Base-by-base conservation (phyloP, 202 grass and related monocot species). In the Musa balbisiana region DNA sequence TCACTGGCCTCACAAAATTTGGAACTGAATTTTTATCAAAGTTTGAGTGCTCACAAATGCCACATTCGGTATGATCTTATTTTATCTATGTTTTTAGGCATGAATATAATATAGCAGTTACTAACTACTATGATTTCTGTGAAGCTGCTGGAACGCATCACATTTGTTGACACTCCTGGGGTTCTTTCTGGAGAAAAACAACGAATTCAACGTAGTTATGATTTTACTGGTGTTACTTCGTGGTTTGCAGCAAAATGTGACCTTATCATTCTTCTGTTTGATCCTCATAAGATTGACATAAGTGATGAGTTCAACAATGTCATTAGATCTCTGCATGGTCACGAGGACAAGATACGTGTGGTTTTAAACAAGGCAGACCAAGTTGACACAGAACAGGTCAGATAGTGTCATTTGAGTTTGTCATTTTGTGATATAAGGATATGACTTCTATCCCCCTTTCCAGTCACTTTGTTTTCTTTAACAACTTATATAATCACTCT, bases 41-140 rank as follows among this genome's bases (percentile, higher is more conserved):
- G 76, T 97, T 97, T 16, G 90, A 97, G 84, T 97, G 93, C 83
- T 97, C 93, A 76, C 93, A 97, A 84, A 97, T 97, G 90, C 93
- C 86, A 77, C 90, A 97, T 81, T 82, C 88, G 74, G 93, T 97
- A 97, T 86, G 79, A 71, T 86, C 51, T 67, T 66, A 51, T 62
- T 26, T 13, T 84, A 50, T 33, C 16, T 60, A 23, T 22, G 29
- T 51, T 43, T 74, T 62, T 60, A 69, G 53, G 59, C 49, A 33
- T 82, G 21, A 43, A 74, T 55, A 16, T 58, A 49, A 75, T 77
- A n/a, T 43, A 43, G 33, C 62, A 64, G 75, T 75, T 55, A 77
- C 81, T 88, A 59, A 88, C 73, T 67, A 17, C 59, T 71, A 56
- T 73, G 51, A 23, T 76, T 72, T 76, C 2, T 23, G 79, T 87